These are phyloP conservation scores for Hypsizygus ulmarius DNA, from an alignment of 1,284 basidiomycete species.

Conservation along the genomic window DNA sequence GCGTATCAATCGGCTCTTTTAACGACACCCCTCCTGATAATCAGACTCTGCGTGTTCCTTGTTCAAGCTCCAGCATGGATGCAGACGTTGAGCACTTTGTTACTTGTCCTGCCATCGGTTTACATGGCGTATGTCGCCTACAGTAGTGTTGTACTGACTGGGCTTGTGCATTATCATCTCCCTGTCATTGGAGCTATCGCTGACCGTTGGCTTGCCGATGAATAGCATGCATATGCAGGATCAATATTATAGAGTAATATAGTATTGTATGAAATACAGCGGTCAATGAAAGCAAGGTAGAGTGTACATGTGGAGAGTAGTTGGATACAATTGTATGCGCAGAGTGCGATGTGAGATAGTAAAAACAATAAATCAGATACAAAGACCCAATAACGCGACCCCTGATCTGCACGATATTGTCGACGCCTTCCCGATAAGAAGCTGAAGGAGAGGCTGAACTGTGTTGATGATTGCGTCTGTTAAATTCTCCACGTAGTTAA, in stretches of 20 bases:
- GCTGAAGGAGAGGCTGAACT: slow-evolving; percentile 32
- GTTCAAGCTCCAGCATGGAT: slow-evolving; percentile 50
- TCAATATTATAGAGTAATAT: slow-evolving; percentile 10
- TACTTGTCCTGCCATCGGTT: slow-evolving; percentile 38
- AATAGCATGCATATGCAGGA: slow-evolving; percentile 29
- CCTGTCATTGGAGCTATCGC: slow-evolving; percentile 70
- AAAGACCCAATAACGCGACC: slow-evolving; percentile 13
- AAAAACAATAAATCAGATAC: slow-evolving; percentile 10
- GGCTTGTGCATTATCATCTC: slow-evolving; percentile 57
- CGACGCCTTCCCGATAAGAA: slow-evolving; percentile 10
- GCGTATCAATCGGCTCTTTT: slow-evolving; percentile 80
- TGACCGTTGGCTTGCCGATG: slow-evolving; percentile 72
- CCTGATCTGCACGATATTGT: slow-evolving; percentile 6
- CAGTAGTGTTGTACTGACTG: slow-evolving; percentile 56
- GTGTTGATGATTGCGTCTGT: slow-evolving; percentile 47
- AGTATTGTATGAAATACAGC: slow-evolving; percentile 17
- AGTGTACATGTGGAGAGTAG: slow-evolving; percentile 24
- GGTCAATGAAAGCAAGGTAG: slow-evolving; percentile 18
- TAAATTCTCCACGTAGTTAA: slow-evolving; percentile 48
- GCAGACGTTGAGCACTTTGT: slow-evolving; percentile 42
- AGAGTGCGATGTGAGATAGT: slow-evolving; percentile 3
- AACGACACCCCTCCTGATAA: slow-evolving; percentile 60
- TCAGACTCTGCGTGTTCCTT: slow-evolving; percentile 59
- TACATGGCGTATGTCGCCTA: slow-evolving; percentile 71
- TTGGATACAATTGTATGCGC: slow-evolving; percentile 26